phyloP scores from a whole-genome alignment of 2,329 filamentous ascomycete species.

The Didymella segeticola region DNA sequence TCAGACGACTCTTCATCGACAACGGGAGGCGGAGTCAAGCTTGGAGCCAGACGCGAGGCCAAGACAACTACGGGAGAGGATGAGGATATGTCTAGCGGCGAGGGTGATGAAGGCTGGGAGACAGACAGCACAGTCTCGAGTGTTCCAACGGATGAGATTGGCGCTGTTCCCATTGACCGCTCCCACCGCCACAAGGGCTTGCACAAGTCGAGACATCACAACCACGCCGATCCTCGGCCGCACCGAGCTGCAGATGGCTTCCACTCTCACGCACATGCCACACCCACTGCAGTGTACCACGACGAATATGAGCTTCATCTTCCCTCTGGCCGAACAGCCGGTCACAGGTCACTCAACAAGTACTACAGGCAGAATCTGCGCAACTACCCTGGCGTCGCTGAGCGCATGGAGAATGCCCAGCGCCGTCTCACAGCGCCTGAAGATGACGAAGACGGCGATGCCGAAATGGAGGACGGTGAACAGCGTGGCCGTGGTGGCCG shows the following conservation, averaged over 20 bases:
- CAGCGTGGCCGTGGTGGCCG: constrained; percentile 46
- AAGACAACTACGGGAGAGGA: constrained; percentile 48
- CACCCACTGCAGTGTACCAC: constrained; percentile 80
- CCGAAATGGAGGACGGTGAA: constrained; percentile 24
- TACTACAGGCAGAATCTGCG: constrained; percentile 95
- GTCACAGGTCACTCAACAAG: constrained; percentile 83
- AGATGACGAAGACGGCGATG: constrained; percentile 47
- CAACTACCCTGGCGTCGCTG: constrained; percentile 79
- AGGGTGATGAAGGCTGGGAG: constrained; percentile 87
- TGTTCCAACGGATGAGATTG: constrained; percentile 83
- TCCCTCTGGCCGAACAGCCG: constrained; percentile 85
- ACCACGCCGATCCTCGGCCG: constrained; percentile 71
- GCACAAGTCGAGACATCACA: constrained; percentile 76
- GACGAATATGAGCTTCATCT: constrained; percentile 95
- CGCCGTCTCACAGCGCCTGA: constrained; percentile 66
- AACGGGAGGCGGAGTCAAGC: constrained; percentile 68
- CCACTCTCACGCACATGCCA: constrained; percentile 79
- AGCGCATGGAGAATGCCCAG: constrained; percentile 73
- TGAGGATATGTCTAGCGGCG: constrained; percentile 55
- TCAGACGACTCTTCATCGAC: constrained; percentile 57
- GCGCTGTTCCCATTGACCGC: constrained; percentile 77
- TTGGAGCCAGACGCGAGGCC: constrained; percentile 66
- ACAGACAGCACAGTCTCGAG: constrained; percentile 89
- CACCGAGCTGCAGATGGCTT: constrained; percentile 79
- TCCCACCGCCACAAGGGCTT: constrained; percentile 75